A percentile compares a stretch with the other conserved stretches of the same genome.
Conservation (phyloP, 306 rosid genomes). For the Pachyrhizus erosus region DNA sequence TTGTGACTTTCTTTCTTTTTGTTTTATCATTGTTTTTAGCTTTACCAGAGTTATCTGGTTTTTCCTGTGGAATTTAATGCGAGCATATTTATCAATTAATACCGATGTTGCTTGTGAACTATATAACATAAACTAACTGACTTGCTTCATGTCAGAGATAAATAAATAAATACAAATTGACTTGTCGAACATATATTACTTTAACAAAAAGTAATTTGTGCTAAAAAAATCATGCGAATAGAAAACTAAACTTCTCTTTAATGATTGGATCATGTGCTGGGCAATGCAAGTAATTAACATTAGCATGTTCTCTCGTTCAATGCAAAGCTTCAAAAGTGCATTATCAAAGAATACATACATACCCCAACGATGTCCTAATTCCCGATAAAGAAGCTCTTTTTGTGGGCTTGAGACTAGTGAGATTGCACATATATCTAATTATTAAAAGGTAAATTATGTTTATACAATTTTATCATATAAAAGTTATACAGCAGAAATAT, state of each 20-base stretch:
- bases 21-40: neutral
- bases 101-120: constrained; percentile 8
- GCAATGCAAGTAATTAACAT: constrained; percentile 6
- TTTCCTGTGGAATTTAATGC: neutral
- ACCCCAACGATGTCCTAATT: neutral
- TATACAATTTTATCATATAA: neutral
- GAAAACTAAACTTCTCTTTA: constrained; percentile 2
- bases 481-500: neutral
- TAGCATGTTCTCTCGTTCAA: neutral
- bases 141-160: neutral
- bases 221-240: constrained; percentile 15
- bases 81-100: neutral
- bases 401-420: neutral
- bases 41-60: neutral
- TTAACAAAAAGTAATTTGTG: neutral
- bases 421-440: neutral
- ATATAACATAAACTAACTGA: neutral
- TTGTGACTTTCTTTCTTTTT: neutral
- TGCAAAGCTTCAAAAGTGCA: constrained; percentile 3
- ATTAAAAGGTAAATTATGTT: neutral
- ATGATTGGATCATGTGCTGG: constrained; percentile 59
- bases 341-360: neutral
- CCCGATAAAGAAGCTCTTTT: neutral
- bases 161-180: neutral
- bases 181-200: neutral